Percentiles rank a stretch among this genome's conserved stretches.
phyloP scores from a whole-genome alignment of 768 basidiomycete genomes.

The Amanita fuliginea region DNA sequence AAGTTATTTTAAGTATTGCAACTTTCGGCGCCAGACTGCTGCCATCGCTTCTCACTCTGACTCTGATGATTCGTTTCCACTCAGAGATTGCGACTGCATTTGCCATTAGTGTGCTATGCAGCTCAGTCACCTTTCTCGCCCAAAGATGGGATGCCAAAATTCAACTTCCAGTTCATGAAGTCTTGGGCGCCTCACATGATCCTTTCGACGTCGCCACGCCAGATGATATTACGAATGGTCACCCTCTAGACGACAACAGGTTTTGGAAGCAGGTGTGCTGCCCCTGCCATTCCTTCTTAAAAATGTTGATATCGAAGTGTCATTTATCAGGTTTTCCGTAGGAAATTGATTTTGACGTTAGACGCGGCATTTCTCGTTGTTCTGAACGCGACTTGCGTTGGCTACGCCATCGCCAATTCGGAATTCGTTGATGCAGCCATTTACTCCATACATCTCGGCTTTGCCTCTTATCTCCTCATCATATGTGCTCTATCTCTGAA shows the following conservation, averaged over 20 bases:
- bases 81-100: conserved; percentile 41
- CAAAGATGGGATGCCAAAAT: conserved; percentile 38
- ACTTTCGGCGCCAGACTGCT: no score
- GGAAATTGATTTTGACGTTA: conserved; percentile 41
- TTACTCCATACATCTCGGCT: conserved; percentile 34
- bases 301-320: background rate
- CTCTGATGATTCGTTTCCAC: conserved; percentile 62
- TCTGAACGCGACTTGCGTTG: conserved; percentile 43
- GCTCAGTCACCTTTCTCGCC: conserved; percentile 29
- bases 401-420: conserved; percentile 33
- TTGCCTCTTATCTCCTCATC: conserved; percentile 48
- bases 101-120: conserved; percentile 29
- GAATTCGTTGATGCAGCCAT: conserved; percentile 23
- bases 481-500: conserved; percentile 43
- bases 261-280: conserved; percentile 49
- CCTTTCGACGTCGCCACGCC: conserved; percentile 63
- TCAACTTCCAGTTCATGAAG: conserved; percentile 27
- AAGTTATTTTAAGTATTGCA: no score
- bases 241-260: conserved; percentile 44
- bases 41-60: no score
- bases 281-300: background rate
- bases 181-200: conserved; percentile 49
- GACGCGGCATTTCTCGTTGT: conserved; percentile 31
- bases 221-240: conserved; percentile 59
- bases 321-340: conserved; percentile 39